Percentiles rank a stretch among this genome's conserved stretches.
Evolutionary conservation across 306 rosid genomes (phyloP).

Genomic region (Begonia masoniana): DNA sequence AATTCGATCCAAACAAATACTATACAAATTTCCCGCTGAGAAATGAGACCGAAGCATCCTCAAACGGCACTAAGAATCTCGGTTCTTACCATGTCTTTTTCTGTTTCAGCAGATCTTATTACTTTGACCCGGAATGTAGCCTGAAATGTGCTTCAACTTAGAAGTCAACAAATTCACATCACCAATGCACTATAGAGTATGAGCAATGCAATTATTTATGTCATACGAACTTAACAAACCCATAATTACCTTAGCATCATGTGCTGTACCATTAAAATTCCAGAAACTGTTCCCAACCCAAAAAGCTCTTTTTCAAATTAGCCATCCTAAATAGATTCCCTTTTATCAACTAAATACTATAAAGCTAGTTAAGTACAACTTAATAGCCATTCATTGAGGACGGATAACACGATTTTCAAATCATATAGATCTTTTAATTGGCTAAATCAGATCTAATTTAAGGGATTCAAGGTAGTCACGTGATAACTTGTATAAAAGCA

Average conservation of each 20-base stretch:
- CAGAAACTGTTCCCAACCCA: too few relatives aligned
- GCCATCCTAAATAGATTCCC: too few relatives aligned
- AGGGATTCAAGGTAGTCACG: neutral
- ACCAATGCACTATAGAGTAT: neutral
- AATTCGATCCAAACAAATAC: neutral
- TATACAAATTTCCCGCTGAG: too few relatives aligned
- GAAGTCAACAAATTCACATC: conserved; percentile 5
- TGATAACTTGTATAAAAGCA: neutral
- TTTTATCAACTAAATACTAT: neutral
- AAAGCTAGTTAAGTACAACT: neutral
- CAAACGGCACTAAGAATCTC: conserved; percentile 20
- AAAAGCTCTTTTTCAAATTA: too few relatives aligned
- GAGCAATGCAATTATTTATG: neutral
- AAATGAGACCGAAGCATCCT: neutral
- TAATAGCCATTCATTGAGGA: neutral
- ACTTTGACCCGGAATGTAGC: conserved; percentile 72
- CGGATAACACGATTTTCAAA: neutral
- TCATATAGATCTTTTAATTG: neutral
- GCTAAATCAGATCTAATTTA: neutral
- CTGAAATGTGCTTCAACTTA: conserved; percentile 12
- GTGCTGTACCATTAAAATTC: too few relatives aligned
- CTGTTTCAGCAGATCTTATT: conserved; percentile 24
- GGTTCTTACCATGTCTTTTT: conserved; percentile 16
- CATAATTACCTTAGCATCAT: neutral
- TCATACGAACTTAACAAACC: neutral